These are phyloP conservation scores for Phaeosphaeriaceae sp. DNA, from an alignment of 2,329 filamentous ascomycete genomes.

Conservation along the genomic window DNA sequence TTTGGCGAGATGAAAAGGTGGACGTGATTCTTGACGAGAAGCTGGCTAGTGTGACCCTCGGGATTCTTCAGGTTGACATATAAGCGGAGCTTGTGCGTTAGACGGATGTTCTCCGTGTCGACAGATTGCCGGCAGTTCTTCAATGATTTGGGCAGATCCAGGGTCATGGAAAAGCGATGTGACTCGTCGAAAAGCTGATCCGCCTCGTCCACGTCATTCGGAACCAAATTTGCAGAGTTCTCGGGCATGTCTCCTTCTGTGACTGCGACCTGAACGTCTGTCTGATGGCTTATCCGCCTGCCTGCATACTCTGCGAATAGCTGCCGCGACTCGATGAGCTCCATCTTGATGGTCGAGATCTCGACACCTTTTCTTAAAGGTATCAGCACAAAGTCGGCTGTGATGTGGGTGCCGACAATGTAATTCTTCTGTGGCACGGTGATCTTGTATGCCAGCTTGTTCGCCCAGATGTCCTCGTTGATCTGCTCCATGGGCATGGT, in stretches of 20 bases:
- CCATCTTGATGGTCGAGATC: conserved; percentile 81
- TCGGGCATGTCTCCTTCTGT: conserved; percentile 46
- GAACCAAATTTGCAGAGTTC: conserved; percentile 38
- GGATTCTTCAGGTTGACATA: conserved; percentile 92
- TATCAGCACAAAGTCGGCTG: conserved; percentile 84
- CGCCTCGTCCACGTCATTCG: conserved; percentile 34
- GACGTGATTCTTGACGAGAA: conserved; percentile 87
- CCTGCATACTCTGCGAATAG: conserved; percentile 54
- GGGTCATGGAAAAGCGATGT: conserved; percentile 64
- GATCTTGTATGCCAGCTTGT: conserved; percentile 96
- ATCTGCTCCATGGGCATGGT: conserved; percentile 61
- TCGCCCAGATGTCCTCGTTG: conserved; percentile 96
- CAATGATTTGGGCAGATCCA: conserved; percentile 80
- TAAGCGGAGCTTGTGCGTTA: conserved; percentile 90
- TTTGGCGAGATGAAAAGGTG: conserved; percentile 96
- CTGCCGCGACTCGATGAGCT: conserved; percentile 71
- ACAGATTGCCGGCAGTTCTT: conserved; percentile 88
- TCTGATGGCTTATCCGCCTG: conserved; percentile 38
- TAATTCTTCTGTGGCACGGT: conserved; percentile 92
- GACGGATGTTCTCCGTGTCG: conserved; percentile 86
- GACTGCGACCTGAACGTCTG: conserved; percentile 41
- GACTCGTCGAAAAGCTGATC: conserved; percentile 61
- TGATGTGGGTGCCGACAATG: conserved; percentile 87
- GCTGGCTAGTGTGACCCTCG: conserved; percentile 92
- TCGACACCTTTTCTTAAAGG: conserved; percentile 87